Evolutionary conservation across 1,284 basidiomycete genomes (phyloP).

Genomic region (Cystobasidiaceae sp.): DNA sequence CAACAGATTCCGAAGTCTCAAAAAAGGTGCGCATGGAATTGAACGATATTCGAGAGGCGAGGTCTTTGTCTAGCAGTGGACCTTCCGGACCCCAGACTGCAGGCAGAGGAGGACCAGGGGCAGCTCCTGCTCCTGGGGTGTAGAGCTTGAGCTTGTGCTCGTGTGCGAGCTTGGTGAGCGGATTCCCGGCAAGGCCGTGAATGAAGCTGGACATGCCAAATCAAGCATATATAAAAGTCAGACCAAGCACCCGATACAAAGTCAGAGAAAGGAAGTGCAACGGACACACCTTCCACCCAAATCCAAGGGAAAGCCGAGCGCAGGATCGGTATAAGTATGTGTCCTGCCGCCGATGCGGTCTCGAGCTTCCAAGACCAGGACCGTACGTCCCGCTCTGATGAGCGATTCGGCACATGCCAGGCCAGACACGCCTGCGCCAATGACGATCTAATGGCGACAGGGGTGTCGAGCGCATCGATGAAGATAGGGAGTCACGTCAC

Average conservation of each 20-base stretch:
- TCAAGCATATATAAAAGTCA: background rate
- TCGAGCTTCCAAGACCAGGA: slow-evolving; percentile 87
- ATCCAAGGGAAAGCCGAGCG: slow-evolving; percentile 32
- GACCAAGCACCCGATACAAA: background rate
- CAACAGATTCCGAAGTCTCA: slow-evolving; percentile 26
- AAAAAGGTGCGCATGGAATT: slow-evolving; percentile 33
- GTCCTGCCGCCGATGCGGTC: slow-evolving; percentile 80
- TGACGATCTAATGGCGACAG: slow-evolving; percentile 44
- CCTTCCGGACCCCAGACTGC: background rate
- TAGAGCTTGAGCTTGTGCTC: slow-evolving; percentile 33
- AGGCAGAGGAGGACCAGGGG: background rate
- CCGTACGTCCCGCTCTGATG: slow-evolving; percentile 83
- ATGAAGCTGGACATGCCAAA: slow-evolving; percentile 34
- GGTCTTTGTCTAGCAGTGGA: slow-evolving; percentile 18
- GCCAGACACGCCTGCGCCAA: slow-evolving; percentile 77
- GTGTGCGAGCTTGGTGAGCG: slow-evolving; percentile 34
- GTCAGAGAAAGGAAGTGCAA: background rate
- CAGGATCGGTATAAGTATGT: slow-evolving; percentile 44
- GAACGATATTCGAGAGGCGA: slow-evolving; percentile 9
- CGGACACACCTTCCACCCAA: slow-evolving; percentile 37
- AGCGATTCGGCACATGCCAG: slow-evolving; percentile 67
- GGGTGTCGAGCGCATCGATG: background rate
- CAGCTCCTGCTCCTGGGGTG: background rate
- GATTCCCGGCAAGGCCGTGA: slow-evolving; percentile 40
- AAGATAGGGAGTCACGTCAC: background rate